phyloP scores from a whole-genome alignment of 2,329 filamentous ascomycete genomes.

The Fusarium buharicum region DNA sequence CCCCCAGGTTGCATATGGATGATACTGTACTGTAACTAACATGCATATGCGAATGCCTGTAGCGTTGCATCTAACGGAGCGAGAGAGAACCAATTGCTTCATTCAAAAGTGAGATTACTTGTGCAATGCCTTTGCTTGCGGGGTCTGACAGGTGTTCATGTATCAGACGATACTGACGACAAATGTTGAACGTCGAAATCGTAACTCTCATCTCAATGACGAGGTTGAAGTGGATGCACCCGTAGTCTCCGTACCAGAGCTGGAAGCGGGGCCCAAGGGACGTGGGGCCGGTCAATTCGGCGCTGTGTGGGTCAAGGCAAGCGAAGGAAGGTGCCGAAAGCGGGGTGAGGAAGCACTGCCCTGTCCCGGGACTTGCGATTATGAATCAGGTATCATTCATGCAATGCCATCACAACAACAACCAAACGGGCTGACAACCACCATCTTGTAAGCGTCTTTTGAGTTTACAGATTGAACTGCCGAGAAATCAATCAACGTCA shows the following conservation, averaged over 20 bases:
- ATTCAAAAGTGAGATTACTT: background rate
- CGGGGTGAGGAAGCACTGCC: constrained; percentile 5
- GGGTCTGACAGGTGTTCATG: background rate
- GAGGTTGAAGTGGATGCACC: constrained; percentile 22
- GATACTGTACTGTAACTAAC: constrained; percentile 2
- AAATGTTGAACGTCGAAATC: constrained; percentile 23
- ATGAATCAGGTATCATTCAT: constrained; percentile 1
- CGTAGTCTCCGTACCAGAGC: constrained; percentile 5
- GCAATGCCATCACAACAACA: background rate
- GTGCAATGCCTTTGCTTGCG: background rate
- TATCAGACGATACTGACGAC: constrained; percentile 1
- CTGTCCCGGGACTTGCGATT: background rate
- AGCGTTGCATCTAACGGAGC: constrained; percentile 25
- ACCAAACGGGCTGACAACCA: background rate
- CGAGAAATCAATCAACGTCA: constrained; percentile 1
- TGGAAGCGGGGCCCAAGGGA: constrained; percentile 25
- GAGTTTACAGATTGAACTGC: constrained; percentile 10
- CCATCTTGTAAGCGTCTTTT: background rate
- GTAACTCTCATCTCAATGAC: constrained; percentile 32
- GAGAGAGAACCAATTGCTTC: constrained; percentile 7
- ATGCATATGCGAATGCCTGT: constrained; percentile 24
- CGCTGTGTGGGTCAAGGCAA: constrained; percentile 8
- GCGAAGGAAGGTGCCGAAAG: constrained; percentile 36
- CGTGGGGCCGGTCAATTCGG: constrained; percentile 34
- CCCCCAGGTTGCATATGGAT: constrained; percentile 8